Conservation (phyloP, 257 asterid genomes). For the Capsicum pubescens region DNA sequence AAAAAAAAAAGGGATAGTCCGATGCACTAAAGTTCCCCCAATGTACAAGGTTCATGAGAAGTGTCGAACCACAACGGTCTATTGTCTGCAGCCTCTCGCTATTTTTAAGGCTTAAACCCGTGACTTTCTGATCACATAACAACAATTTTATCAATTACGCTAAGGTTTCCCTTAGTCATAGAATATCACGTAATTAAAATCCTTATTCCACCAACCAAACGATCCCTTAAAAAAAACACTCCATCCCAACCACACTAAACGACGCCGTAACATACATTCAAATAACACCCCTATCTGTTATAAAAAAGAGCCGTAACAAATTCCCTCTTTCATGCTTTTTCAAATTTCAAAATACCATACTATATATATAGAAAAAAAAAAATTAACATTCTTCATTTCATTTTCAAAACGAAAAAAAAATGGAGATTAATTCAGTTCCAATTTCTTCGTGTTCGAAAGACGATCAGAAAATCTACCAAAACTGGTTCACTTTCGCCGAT, state of each 20-base stretch:
- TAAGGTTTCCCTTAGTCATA: too few species aligned
- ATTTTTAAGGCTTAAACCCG: too few species aligned
- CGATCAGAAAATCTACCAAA: slow-evolving; percentile 58
- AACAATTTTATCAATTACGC: too few species aligned
- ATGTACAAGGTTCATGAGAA: too few species aligned
- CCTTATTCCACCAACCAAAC: too few species aligned
- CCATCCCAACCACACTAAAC: neutral
- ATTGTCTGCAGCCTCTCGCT: too few species aligned
- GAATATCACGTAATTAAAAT: too few species aligned
- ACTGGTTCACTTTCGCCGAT: slow-evolving; percentile 81
- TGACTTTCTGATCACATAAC: too few species aligned
- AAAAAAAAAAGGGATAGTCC: too few species aligned
- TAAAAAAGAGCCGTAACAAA: slow-evolving; percentile 28
- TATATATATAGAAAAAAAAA: neutral
- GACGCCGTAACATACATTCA: neutral
- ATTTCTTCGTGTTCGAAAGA: slow-evolving; percentile 53
- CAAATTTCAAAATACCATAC: slow-evolving; percentile 37
- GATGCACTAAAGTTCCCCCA: too few species aligned
- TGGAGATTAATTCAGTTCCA: slow-evolving; percentile 55
- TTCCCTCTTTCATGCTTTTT: slow-evolving; percentile 55
- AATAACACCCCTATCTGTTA: neutral
- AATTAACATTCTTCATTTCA: neutral
- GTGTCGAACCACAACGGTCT: too few species aligned
- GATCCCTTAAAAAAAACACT: too few species aligned
- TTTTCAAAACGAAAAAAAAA: slow-evolving; percentile 6